phyloP scores from a whole-genome alignment of 441 rosid genomes.

The Bruguiera hainesii region DNA sequence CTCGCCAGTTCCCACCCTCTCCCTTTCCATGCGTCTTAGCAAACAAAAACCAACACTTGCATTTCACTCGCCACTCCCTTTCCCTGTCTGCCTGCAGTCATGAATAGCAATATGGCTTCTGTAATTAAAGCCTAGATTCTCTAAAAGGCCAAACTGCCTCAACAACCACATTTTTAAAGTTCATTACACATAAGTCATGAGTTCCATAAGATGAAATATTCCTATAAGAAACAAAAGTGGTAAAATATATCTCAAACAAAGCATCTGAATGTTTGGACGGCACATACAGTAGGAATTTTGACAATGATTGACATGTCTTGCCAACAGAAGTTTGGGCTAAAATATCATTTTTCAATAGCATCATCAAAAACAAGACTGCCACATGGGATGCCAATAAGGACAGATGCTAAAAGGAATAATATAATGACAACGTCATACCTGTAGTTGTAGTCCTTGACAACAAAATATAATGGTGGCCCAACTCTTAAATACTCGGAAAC shows the following conservation, averaged over 20 bases:
- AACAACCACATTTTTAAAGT: neutral
- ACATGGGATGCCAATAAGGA: too few species aligned
- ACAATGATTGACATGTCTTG: too few species aligned
- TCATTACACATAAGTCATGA: neutral
- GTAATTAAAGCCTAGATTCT: neutral
- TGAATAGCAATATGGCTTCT: neutral
- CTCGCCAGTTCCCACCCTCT: too few species aligned
- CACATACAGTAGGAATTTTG: too few species aligned
- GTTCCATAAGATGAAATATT: neutral
- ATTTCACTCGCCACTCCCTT: too few species aligned
- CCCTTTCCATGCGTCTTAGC: too few species aligned
- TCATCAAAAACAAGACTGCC: too few species aligned
- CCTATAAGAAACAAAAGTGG: neutral
- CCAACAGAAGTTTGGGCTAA: too few species aligned
- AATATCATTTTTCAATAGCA: too few species aligned
- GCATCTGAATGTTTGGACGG: too few species aligned
- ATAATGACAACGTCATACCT: slow-evolving; percentile 38
- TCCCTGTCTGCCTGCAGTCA: neutral
- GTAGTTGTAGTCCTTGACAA: slow-evolving; percentile 81
- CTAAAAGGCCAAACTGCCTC: too few species aligned
- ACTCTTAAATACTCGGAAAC: slow-evolving; percentile 73
- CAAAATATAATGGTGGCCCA: slow-evolving; percentile 92
- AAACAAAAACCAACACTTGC: too few species aligned
- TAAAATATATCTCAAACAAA: neutral
- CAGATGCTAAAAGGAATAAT: neutral